Base-by-base conservation (phyloP, 129 eudicot species). In the Pulicaria dysenterica region DNA sequence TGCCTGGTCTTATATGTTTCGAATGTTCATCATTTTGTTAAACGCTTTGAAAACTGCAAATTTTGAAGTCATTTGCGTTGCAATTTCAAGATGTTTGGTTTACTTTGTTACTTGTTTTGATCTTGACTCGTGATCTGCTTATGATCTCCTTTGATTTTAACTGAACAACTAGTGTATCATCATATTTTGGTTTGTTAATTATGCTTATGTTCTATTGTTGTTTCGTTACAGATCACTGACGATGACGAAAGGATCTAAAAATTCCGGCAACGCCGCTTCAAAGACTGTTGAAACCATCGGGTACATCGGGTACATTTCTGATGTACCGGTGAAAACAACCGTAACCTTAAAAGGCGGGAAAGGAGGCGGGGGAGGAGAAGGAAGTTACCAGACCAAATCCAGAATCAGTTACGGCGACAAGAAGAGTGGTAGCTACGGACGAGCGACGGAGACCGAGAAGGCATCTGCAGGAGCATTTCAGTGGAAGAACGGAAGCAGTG, bases 401-500 rank as follows among this genome's bases (percentile, higher is more conserved):
- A 57, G 48, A 39, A 7, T 77, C 76, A 67, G 74, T 41, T 55
- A 45, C 64, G 57, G 42, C 49, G 80, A 82, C 69, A 82, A 77
- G 45, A 19, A 64, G 77, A 72, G 14, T 5, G 86, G 86, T 0
- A 49, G 57, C 66, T 82, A 82, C 12, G 64, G 56, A n/a, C 67
- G 70, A 11, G 47, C 38, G 14, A 77, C 77, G 0, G 17, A 69
- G 0, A 77, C 9, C 4, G 80, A 73, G 63, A 77, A 77, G 51
- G 50, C 66, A 12, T 55, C 79, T 6, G 16, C 57, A 7, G 86
- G 80, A 37, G 69, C 73, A 5, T 49, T 55, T 2, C 62, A 67
- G 45, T 75, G 74, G 73, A 73, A 73, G 38, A 73, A 69, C 48
- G 74, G 79, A 24, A 73, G 58, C 1, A 45, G 69, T 0, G 82